Evolutionary conservation across 2,329 filamentous ascomycete genomes (phyloP), one percentile per base, ranked within the genome.

Genomic region (Botrytis medusae): DNA sequence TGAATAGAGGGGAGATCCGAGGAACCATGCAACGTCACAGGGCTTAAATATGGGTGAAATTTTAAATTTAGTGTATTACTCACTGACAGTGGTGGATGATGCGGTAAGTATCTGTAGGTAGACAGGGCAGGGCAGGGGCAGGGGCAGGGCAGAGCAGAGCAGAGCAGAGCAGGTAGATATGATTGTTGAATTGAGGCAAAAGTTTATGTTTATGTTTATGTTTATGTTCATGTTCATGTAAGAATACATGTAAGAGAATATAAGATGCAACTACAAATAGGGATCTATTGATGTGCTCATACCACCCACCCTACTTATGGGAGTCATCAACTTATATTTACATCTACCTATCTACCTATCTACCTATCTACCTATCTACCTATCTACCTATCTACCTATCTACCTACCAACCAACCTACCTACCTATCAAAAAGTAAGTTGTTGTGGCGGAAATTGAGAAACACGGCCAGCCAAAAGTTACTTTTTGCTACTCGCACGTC

Each of bases 11-110:
- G 61, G 61, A 44, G n/a, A 29, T 57, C 51, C 51, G 51, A 57
- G 51, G 51, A 63, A 63, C 61, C 61, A 63, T n/a, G 25, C 37
- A 63, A 63, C 61, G 61, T 44, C 61, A 44, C 61, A 63, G 8
- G 61, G 25, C n/a, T 63, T 42, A 16, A 62, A 42, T 62, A 42
- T 61, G 34, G 22, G 25, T 20, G 32, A 59, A n/a, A 59, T 22
- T 32, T 32, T 22, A 22, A 18, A 61, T 61, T 61, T 37, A 44
- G 61, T 42, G 60, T 42, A 62, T n/a, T 1, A 8, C 6, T 32
- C 14, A 29, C 51, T 57, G n/a, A 18, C n/a, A 20, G 16, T 62
- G 60, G 60, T 40, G 12, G 12, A 6, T 32, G 51, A 54, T 57
- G 51, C 51, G 51, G 51, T 57, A 29, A 57, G 51, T 57, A 29